These are phyloP conservation scores for Solanum chiquidenum DNA, from an alignment of 257 asterid species.

Conservation along the genomic window DNA sequence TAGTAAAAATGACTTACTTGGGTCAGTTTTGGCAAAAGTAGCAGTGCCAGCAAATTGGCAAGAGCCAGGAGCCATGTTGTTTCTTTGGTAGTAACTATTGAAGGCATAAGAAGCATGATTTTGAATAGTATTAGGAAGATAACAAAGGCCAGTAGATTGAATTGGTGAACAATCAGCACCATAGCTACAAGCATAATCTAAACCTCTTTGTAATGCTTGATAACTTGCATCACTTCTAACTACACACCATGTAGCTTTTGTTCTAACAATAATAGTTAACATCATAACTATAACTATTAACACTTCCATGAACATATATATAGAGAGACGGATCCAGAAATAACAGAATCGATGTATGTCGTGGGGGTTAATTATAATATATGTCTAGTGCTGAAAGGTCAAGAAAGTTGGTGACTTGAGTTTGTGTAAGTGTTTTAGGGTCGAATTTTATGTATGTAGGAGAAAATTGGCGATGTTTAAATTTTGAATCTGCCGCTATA, in stretches of 20 bases:
- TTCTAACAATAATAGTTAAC: background rate
- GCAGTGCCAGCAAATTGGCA: slow-evolving; percentile 68
- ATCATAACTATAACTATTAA: background rate
- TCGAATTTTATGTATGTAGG: background rate
- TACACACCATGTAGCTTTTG: slow-evolving; percentile 58
- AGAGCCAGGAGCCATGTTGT: slow-evolving; percentile 54
- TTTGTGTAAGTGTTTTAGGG: background rate
- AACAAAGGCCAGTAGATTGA: slow-evolving; percentile 62
- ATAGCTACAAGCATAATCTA: slow-evolving; percentile 68
- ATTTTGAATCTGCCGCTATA: background rate
- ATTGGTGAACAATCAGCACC: slow-evolving; percentile 82
- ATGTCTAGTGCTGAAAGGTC: background rate
- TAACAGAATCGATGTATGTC: background rate
- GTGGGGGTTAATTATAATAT: background rate
- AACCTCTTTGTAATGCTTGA: slow-evolving; percentile 42
- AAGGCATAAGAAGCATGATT: slow-evolving; percentile 92
- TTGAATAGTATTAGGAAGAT: slow-evolving; percentile 59
- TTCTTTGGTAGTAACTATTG: slow-evolving; percentile 75
- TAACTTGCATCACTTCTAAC: slow-evolving; percentile 69
- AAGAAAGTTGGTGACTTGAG: background rate
- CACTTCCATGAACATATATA: background rate
- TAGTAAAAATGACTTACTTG: slow-evolving; percentile 29
- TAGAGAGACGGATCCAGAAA: background rate
- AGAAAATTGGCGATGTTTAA: background rate
- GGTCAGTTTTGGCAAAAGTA: slow-evolving; percentile 73